A percentile compares a stretch with the other conserved stretches of the same genome.
Evolutionary conservation across 2,329 filamentous ascomycete species (phyloP).

Genomic region (Paecilomyces niveus): DNA sequence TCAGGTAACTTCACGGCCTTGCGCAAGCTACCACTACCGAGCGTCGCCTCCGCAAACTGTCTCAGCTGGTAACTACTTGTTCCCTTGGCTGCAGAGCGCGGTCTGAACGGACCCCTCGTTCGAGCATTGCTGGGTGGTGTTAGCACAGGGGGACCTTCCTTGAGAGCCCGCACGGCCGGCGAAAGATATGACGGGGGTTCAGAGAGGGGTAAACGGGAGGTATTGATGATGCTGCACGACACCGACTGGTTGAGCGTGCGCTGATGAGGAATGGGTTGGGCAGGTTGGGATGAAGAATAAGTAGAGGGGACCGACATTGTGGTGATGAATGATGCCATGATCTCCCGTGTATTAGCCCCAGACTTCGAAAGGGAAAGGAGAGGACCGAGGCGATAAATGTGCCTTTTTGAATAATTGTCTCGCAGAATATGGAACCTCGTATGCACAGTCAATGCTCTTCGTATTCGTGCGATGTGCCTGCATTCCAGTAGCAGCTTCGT

Average conservation of each 20-base stretch:
- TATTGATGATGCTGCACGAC: conserved; percentile 24
- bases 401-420: not conserved
- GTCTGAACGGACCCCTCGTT: conserved; percentile 84
- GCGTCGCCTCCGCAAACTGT: conserved; percentile 95
- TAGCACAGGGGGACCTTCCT: conserved; percentile 33
- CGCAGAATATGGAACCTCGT: not conserved
- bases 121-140: conserved; percentile 65
- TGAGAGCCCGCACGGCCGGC: conserved; percentile 26
- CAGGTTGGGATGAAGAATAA: conserved; percentile 20
- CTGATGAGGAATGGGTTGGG: conserved; percentile 12
- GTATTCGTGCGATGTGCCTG: not conserved
- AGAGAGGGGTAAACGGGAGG: conserved; percentile 18
- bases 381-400: not conserved
- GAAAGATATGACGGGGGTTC: conserved; percentile 30
- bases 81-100: conserved; percentile 74
- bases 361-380: not conserved
- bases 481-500: not conserved
- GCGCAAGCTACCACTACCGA: conserved; percentile 86
- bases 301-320: conserved; percentile 62
- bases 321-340: conserved; percentile 72
- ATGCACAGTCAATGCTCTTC: not conserved
- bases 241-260: conserved; percentile 17
- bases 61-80: conserved; percentile 88
- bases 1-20: conserved; percentile 97
- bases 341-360: conserved; percentile 2